phyloP scores from a whole-genome alignment of 768 basidiomycete species.

The Wakefieldia striispora region DNA sequence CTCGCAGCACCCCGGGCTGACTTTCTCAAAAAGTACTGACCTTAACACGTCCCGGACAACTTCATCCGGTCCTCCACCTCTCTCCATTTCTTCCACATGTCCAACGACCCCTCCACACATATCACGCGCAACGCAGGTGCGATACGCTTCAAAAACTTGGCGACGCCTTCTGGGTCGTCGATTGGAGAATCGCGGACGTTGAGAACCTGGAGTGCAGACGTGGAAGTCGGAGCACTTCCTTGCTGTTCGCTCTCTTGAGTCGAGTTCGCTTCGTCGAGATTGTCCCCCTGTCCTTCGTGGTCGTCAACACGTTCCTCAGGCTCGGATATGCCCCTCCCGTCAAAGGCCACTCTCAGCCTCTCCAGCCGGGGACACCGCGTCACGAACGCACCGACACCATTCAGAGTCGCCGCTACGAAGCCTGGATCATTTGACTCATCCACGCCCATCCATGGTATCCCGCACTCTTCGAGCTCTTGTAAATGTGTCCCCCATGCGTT shows the following conservation, averaged over 20 bases:
- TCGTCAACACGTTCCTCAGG: not conserved
- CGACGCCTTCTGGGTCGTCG: conserved; percentile 23
- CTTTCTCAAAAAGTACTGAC: too few species aligned
- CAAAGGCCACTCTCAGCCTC: conserved; percentile 23
- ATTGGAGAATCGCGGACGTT: conserved; percentile 30
- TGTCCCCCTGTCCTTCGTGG: not conserved
- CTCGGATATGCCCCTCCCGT: conserved; percentile 13
- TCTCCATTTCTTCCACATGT: conserved; percentile 30
- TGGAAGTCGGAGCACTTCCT: not conserved
- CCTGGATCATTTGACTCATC: conserved; percentile 12
- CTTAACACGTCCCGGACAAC: conserved; percentile 3
- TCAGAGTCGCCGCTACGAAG: conserved; percentile 17
- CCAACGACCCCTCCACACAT: conserved; percentile 25
- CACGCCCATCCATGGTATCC: conserved; percentile 26
- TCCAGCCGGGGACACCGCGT: conserved; percentile 17
- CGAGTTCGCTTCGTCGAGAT: not conserved
- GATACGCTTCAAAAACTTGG: conserved; percentile 22
- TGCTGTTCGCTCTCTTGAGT: not conserved
- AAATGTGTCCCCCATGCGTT: conserved; percentile 26
- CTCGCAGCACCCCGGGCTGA: too few species aligned
- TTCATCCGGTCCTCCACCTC: conserved; percentile 26
- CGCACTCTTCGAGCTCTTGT: conserved; percentile 26
- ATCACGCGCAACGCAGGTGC: conserved; percentile 26
- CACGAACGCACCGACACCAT: conserved; percentile 21
- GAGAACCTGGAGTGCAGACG: conserved; percentile 20